phyloP scores from a whole-genome alignment of 2,329 filamentous ascomycete genomes.

The Elsinoe arachidis region DNA sequence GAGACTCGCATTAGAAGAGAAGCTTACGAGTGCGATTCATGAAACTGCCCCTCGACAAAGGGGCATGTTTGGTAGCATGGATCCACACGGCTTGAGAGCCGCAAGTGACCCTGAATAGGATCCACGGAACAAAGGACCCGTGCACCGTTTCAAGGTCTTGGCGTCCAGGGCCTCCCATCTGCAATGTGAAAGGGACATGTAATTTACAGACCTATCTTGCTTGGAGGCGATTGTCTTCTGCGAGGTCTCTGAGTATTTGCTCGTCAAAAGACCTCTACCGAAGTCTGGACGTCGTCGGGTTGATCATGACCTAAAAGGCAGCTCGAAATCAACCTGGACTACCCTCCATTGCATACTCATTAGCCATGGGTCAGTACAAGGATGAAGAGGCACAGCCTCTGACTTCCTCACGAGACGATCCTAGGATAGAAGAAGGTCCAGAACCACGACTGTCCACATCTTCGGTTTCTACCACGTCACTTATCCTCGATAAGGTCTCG shows the following conservation, averaged over 20 bases:
- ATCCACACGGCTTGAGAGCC: not conserved
- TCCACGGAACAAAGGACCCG: not conserved
- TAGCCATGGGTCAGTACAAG: conserved; percentile 19
- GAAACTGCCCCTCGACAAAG: too few species aligned
- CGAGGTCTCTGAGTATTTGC: too few species aligned
- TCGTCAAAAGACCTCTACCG: too few species aligned
- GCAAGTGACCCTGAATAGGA: not conserved
- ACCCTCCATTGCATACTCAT: too few species aligned
- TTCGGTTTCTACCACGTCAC: conserved; percentile 74
- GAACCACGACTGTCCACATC: conserved; percentile 50
- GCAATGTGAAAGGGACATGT: not conserved
- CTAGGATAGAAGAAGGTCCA: conserved; percentile 6
- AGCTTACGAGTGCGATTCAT: too few species aligned
- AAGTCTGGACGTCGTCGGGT: too few species aligned
- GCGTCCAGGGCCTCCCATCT: not conserved
- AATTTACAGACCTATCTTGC: too few species aligned
- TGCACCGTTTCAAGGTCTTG: not conserved
- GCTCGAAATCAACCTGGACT: too few species aligned
- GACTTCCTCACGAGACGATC: conserved; percentile 21
- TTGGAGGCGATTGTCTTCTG: too few species aligned
- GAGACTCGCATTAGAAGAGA: too few species aligned
- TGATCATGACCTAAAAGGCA: too few species aligned
- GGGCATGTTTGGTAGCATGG: too few species aligned
- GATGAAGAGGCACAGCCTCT: conserved; percentile 41
- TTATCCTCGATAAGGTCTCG: conserved; percentile 65